Evolutionary conservation across 768 basidiomycete genomes (phyloP).

Genomic region (Mycena alexandri): DNA sequence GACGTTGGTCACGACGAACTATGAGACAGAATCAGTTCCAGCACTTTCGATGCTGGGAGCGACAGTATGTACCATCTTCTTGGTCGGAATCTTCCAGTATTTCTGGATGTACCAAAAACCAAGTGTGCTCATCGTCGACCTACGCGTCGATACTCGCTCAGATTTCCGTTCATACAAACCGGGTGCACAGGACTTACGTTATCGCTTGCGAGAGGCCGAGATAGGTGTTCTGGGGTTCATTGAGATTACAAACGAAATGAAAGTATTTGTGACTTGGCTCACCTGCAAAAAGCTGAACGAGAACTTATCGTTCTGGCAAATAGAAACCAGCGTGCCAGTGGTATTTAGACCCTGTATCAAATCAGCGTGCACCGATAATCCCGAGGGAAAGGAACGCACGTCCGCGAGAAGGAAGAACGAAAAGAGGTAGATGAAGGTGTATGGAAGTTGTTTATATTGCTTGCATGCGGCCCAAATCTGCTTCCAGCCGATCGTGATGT

Average conservation of each 20-base stretch:
- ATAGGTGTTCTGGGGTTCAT: slow-evolving; percentile 53
- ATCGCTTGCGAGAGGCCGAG: slow-evolving; percentile 18
- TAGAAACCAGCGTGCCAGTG: slow-evolving; percentile 78
- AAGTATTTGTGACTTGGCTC: neutral
- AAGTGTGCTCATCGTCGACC: slow-evolving; percentile 75
- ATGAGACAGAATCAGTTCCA: neutral
- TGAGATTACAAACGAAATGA: no score
- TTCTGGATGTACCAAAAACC: slow-evolving; percentile 89
- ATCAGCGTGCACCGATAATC: slow-evolving; percentile 8
- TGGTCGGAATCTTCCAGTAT: slow-evolving; percentile 83
- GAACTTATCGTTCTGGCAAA: slow-evolving; percentile 87
- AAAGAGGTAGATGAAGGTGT: slow-evolving; percentile 86
- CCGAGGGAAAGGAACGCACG: slow-evolving; percentile 51
- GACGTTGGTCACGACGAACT: slow-evolving; percentile 85
- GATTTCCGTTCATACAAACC: neutral
- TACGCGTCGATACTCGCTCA: neutral
- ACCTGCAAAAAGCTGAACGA: slow-evolving; percentile 80
- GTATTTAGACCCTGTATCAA: slow-evolving; percentile 78
- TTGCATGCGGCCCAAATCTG: slow-evolving; percentile 86
- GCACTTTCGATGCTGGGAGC: neutral
- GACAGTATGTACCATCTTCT: slow-evolving; percentile 72
- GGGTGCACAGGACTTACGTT: neutral
- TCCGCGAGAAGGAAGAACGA: slow-evolving; percentile 85
- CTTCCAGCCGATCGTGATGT: slow-evolving; percentile 89
- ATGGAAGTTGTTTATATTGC: slow-evolving; percentile 82